These are phyloP conservation scores for Botryosphaeria agaves DNA, from an alignment of 2,329 filamentous ascomycete genomes.

Conservation along the genomic window DNA sequence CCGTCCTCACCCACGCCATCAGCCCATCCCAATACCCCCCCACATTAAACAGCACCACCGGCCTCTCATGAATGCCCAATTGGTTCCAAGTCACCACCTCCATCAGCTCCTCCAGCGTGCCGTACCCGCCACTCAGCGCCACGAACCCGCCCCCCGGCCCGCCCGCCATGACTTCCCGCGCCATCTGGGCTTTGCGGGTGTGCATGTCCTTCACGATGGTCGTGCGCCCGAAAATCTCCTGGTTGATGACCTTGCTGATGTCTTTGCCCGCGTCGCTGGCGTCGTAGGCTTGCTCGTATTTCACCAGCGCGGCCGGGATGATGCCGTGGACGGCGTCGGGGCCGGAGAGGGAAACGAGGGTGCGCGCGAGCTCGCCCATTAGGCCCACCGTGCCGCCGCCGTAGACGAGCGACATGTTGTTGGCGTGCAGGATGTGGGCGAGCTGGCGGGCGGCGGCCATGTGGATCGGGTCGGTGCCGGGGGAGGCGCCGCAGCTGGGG, in stretches of 20 bases:
- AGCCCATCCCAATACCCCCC: conserved; percentile 87
- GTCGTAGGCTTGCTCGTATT: conserved; percentile 49
- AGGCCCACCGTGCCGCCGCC: conserved; percentile 87
- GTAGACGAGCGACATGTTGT: conserved; percentile 75
- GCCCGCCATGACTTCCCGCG: conserved; percentile 63
- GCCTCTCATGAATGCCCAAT: conserved; percentile 70
- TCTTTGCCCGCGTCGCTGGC: conserved; percentile 26
- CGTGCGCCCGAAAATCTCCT: conserved; percentile 57
- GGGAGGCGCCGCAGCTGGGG: conserved; percentile 59
- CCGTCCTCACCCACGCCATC: conserved; percentile 61
- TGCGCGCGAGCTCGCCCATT: conserved; percentile 87
- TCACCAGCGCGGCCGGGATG: conserved; percentile 72
- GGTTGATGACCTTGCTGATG: conserved; percentile 38
- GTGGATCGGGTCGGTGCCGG: conserved; percentile 57
- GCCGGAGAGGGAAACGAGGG: conserved; percentile 67
- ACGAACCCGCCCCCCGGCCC: conserved; percentile 79
- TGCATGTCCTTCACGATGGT: conserved; percentile 95
- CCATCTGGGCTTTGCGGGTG: conserved; percentile 88
- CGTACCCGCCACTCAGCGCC: conserved; percentile 75
- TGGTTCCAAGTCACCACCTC: conserved; percentile 92
- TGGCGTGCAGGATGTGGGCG: conserved; percentile 53
- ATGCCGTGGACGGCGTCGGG: conserved; percentile 78
- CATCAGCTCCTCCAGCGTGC: conserved; percentile 90
- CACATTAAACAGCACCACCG: conserved; percentile 71
- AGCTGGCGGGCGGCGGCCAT: conserved; percentile 62